Percentiles rank a stretch among this genome's conserved stretches.
Evolutionary conservation across 1,284 basidiomycete species (phyloP).

Genomic region (Moniliophthora roreri): DNA sequence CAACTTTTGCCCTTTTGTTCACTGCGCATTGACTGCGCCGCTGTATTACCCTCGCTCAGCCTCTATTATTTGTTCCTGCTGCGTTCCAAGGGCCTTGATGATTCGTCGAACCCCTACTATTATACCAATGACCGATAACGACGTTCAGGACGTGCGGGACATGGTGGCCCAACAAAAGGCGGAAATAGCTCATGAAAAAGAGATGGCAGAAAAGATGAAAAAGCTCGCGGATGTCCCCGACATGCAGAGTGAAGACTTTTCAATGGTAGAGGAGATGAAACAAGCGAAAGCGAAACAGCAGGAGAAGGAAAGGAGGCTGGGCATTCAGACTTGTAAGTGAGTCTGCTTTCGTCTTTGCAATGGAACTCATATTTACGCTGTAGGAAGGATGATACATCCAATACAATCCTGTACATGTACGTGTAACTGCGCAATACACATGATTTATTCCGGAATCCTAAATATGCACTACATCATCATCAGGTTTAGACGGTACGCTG

Average conservation of each 20-base stretch:
- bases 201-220: constrained; percentile 42
- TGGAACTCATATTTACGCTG: neutral
- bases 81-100: constrained; percentile 38
- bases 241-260: constrained; percentile 38
- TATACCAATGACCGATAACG: constrained; percentile 68
- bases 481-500: constrained; percentile 13
- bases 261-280: constrained; percentile 38
- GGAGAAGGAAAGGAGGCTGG: constrained; percentile 39
- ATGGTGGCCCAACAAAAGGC: constrained; percentile 55
- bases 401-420: neutral
- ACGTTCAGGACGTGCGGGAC: constrained; percentile 73
- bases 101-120: constrained; percentile 74
- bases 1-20: too few relatives aligned
- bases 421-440: neutral
- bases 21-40: neutral
- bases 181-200: constrained; percentile 39
- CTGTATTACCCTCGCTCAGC: neutral
- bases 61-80: neutral
- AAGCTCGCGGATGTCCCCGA: constrained; percentile 39
- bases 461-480: constrained; percentile 1
- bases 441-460: neutral
- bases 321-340: constrained; percentile 36
- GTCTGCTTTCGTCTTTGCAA: too few relatives aligned
- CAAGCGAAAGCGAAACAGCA: constrained; percentile 25
- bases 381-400: neutral